These are phyloP conservation scores for Fremontodendron californicum DNA, from an alignment of 345 rosid genomes.

Conservation along the genomic window DNA sequence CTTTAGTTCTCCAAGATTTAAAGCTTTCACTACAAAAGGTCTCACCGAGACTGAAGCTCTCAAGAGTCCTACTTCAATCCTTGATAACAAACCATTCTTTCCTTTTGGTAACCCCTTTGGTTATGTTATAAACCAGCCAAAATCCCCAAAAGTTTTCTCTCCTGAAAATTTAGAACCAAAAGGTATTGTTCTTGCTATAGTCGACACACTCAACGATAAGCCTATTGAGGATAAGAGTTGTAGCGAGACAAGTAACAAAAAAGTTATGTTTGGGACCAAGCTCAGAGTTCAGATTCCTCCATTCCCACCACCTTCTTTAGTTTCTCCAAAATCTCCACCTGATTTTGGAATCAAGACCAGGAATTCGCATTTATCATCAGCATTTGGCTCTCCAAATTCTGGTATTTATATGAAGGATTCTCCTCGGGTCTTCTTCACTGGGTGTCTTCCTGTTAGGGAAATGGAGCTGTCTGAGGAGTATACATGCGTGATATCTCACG, in stretches of 20 bases:
- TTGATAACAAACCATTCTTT: constrained; percentile 43
- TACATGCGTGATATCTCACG: constrained; percentile 68
- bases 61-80: constrained; percentile 59
- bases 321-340: constrained; percentile 27
- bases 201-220: constrained; percentile 22
- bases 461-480: constrained; percentile 86
- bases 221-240: constrained; percentile 10
- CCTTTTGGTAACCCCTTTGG: constrained; percentile 28
- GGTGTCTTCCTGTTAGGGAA: constrained; percentile 37
- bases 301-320: constrained; percentile 10
- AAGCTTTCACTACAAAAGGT: constrained; percentile 40
- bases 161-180: constrained; percentile 33
- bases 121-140: constrained; percentile 25
- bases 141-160: constrained; percentile 28
- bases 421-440: constrained; percentile 19
- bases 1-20: constrained; percentile 51
- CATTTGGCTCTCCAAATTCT: constrained; percentile 23
- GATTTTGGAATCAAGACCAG: constrained; percentile 55
- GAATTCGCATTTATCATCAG: constrained; percentile 20
- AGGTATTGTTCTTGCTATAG: constrained; percentile 58
- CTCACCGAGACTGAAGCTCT: constrained; percentile 45
- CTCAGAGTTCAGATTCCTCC: constrained; percentile 52
- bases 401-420: constrained; percentile 28
- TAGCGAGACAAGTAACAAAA: constrained; percentile 35
- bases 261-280: constrained; percentile 49